Base-by-base conservation (phyloP, 371 early-diverging fungal species). In the Syncephalis fuscata region DNA sequence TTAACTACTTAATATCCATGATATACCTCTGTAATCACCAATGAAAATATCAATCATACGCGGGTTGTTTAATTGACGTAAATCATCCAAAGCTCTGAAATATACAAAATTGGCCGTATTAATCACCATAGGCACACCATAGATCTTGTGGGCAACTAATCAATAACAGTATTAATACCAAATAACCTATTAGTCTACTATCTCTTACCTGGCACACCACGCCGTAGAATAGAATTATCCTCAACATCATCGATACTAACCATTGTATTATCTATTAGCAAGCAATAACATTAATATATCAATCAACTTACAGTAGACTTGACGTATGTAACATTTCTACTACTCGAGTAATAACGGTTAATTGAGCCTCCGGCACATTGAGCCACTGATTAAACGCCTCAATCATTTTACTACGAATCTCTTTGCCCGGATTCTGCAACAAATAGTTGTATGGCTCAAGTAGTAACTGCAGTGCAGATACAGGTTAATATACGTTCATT, bases 71-170 rank as follows among this genome's bases (percentile, higher is more conserved):
- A 97, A 62, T 50, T 68, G 70, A 55, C 63, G 37, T 7, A 90
- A 58, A 49, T 94, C 84, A 26, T 80, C 63, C 14, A 94, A 62
- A 0, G 95, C 94, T 23, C 90, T 60, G 57, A 94, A 93, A 60
- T 92, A 93, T 27, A 91, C 88, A 52, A 86, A 93, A 54, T 94
- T 93, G 20, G 92, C 96, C 38, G 84, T 83, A 54, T 94, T 95
- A 55, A 97, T 95, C 14, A 92, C 85, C 54, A 78, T 65, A 11
- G 95, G 81, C 2, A 82, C 63, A 3, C 98, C 96, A 65, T 76
- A 97, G 25, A 95, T 84, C 51, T 85, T 82, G 67, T 97, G 95
- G 1, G 98, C 90, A 19, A 88, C 95, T 67, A 41, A 2, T 54
- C 42, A 3, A 5, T 44, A 11, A 17, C 15, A 11, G 25, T 1